Conservation (phyloP, 768 basidiomycete species). For the Lactarius tabidus region DNA sequence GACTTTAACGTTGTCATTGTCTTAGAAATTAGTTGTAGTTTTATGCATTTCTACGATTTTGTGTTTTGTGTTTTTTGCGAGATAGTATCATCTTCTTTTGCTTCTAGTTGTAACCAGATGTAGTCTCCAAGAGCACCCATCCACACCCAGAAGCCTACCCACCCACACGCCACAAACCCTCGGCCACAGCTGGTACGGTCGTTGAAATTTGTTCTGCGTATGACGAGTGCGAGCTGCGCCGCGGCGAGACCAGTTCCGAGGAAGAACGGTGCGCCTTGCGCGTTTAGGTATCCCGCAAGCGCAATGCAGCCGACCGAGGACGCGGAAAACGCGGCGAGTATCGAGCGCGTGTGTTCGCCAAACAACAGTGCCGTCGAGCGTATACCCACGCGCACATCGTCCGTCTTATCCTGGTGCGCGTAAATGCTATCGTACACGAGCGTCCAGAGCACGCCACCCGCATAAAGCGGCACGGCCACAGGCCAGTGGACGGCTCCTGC, state of each 20-base stretch:
- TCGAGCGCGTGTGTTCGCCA: conserved; percentile 66
- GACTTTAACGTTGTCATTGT: background rate
- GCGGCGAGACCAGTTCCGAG: conserved; percentile 70
- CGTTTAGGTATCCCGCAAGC: conserved; percentile 77
- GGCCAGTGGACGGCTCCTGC: conserved; percentile 76
- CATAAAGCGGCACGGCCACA: conserved; percentile 83
- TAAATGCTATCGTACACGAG: conserved; percentile 97
- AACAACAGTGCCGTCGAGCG: conserved; percentile 94
- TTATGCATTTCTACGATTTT: conserved; percentile 1
- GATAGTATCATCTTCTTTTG: background rate
- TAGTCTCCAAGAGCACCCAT: conserved; percentile 76
- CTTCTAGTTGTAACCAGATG: conserved; percentile 26
- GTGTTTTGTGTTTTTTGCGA: background rate
- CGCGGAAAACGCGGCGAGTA: conserved; percentile 69
- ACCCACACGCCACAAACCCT: conserved; percentile 84
- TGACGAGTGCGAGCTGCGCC: conserved; percentile 70
- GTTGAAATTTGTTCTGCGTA: conserved; percentile 73
- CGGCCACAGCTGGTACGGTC: conserved; percentile 79
- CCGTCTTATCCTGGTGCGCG: conserved; percentile 96
- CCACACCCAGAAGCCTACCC: conserved; percentile 87
- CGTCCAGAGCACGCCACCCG: conserved; percentile 89
- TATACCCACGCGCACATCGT: conserved; percentile 85
- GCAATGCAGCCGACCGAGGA: conserved; percentile 71
- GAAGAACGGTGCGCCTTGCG: conserved; percentile 75
- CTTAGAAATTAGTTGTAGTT: conserved; percentile 8